A percentile compares a stretch with the other conserved stretches of the same genome.
Evolutionary conservation across 176 grass and related monocot genomes (phyloP).

Genomic region (Carex myosuroides): DNA sequence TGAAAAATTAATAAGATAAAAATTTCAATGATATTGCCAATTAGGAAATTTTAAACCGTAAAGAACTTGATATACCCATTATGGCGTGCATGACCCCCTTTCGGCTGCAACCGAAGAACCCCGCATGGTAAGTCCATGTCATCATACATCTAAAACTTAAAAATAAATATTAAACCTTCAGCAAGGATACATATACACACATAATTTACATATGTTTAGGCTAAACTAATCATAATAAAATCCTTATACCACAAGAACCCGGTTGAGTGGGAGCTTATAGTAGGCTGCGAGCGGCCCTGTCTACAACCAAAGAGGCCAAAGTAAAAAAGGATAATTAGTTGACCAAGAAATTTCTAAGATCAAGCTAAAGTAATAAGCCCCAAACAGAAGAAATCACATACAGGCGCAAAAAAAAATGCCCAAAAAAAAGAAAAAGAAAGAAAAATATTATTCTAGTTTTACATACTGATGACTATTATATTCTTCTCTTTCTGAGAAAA

Average conservation of each 20-base stretch:
- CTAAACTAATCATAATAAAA: constrained; percentile 21
- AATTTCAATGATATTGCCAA: background rate
- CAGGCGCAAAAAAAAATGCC: background rate
- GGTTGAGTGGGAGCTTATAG: constrained; percentile 75
- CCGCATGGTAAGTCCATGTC: constrained; percentile 80
- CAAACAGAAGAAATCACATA: constrained; percentile 1
- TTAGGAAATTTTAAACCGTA: constrained; percentile 1
- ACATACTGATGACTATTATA: background rate
- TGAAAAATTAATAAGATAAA: background rate
- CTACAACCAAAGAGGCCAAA: constrained; percentile 37
- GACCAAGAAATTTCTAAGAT: background rate
- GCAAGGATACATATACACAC: background rate
- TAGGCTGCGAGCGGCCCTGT: constrained; percentile 77
- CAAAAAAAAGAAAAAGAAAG: background rate
- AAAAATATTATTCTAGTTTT: background rate
- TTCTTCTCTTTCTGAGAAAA: background rate
- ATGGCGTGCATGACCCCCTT: constrained; percentile 75
- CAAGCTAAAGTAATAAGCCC: background rate
- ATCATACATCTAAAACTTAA: constrained; percentile 59
- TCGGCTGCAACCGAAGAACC: constrained; percentile 80
- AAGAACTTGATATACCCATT: constrained; percentile 55
- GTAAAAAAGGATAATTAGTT: background rate
- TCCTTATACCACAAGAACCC: constrained; percentile 52
- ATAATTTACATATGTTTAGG: background rate
- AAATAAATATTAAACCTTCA: constrained; percentile 9